Evolutionary conservation across 2,329 filamentous ascomycete genomes (phyloP), one percentile per base, ranked within the genome.

Genomic region (Aspergillus intermedius): DNA sequence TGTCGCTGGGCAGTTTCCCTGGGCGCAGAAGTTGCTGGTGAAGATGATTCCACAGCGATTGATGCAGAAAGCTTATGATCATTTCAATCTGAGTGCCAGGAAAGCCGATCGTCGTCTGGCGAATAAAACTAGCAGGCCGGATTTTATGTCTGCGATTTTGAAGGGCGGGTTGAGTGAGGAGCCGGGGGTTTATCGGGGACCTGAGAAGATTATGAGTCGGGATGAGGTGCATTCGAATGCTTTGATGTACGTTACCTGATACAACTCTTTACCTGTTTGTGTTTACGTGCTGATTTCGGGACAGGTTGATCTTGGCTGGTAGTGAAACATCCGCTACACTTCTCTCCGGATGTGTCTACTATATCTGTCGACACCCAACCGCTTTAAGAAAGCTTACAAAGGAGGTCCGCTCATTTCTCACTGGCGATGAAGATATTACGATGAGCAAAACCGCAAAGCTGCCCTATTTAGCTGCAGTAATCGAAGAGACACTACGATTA

Each of bases 401-500:
- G 0, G 60, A 66, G n/a, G 52, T 68, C 15, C 57, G 60, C 23
- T 51, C 56, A 0, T 17, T 49, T 1, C 65, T 68, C 43, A 9
- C 19, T 1, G 19, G 17, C 21, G 55, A 64, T 19, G 21, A 51
- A 5, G 51, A 61, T 1, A 76, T 77, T 49, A 55, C 53, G 0
- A 60, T 63, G 5, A 47, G 49, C n/a, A 54, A 52, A 2, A 55
- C 64, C 1, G 46, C 51, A 2, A 21, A 46, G 6, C 59, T 75
- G 10, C 57, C 60, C 1, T 75, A 74, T 47, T 58, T 77, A 0
- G 64, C 66, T 5, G 73, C 72, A 1, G 68, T 66, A 45, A 64
- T 77, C 13, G 68, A 76, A 44, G 74, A 77, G 52, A 56, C 67
- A 0, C 60, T 76, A 51, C 69, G 74, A 28, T 55, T 76, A 45